Evolutionary conservation across 2,329 filamentous ascomycete species (phyloP).

Genomic region (Fusarium gaditjirri): DNA sequence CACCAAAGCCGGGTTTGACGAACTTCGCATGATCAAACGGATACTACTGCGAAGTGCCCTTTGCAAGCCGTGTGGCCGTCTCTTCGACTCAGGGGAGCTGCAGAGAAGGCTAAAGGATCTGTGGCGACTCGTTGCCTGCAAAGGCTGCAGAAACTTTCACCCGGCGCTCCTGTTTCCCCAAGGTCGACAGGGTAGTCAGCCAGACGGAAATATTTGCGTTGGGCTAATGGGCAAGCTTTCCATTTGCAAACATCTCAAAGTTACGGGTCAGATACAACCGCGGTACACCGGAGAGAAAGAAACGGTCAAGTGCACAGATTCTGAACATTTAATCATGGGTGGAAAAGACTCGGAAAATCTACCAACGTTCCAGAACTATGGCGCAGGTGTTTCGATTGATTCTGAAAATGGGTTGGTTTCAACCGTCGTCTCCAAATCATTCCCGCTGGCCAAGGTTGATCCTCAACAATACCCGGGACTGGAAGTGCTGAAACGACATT

Average conservation of each 20-base stretch:
- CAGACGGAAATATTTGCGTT: neutral
- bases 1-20: neutral
- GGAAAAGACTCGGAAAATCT: neutral
- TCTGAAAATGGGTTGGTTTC: no score
- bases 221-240: neutral
- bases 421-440: no score
- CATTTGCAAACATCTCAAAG: neutral
- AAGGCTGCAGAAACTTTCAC: neutral
- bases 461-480: neutral
- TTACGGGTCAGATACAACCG: neutral
- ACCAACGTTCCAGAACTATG: rapidly evolving
- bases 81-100: neutral
- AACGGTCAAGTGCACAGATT: neutral
- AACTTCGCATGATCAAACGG: neutral
- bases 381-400: neutral
- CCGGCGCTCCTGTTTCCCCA: constrained; percentile 1
- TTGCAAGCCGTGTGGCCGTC: neutral
- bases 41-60: neutral
- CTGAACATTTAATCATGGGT: neutral
- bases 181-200: neutral
- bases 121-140: neutral
- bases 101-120: neutral
- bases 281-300: no score
- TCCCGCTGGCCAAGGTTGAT: neutral
- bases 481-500: neutral